phyloP scores from a whole-genome alignment of 495 filamentous ascomycete genomes.

The Trichocladium uniseriatum region DNA sequence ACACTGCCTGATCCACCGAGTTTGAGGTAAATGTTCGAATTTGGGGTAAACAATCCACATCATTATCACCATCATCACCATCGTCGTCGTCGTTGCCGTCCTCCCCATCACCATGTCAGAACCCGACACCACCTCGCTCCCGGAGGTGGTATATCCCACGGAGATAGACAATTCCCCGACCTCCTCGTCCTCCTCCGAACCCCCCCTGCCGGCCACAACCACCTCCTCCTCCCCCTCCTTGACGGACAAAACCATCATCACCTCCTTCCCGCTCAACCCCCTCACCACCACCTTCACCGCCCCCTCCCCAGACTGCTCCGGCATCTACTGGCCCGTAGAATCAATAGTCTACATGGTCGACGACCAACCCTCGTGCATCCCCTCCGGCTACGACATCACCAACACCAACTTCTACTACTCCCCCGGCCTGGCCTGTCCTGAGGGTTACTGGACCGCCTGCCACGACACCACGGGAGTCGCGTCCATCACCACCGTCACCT shows the following conservation, averaged over 20 bases:
- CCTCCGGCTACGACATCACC: conserved; percentile 1
- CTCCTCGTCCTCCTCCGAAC: too few relatives aligned
- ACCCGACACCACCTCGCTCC: too few relatives aligned
- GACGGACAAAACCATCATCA: background rate
- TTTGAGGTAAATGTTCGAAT: too few relatives aligned
- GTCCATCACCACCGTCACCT: conserved; percentile 9
- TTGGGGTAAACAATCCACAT: too few relatives aligned
- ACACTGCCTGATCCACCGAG: too few relatives aligned
- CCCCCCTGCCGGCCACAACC: background rate
- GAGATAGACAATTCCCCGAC: too few relatives aligned
- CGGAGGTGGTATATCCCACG: too few relatives aligned
- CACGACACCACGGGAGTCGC: conserved; percentile 7
- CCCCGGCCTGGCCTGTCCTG: conserved; percentile 8
- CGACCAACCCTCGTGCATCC: conserved; percentile 2
- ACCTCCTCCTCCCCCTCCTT: background rate
- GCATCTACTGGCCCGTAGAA: background rate
- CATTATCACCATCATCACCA: too few relatives aligned
- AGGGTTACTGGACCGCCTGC: conserved; percentile 8
- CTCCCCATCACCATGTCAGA: too few relatives aligned
- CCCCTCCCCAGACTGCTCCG: background rate
- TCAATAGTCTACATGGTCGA: conserved; percentile 3
- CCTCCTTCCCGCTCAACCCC: conserved; percentile 2
- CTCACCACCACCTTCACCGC: conserved; percentile 4
- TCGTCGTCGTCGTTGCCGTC: too few relatives aligned
- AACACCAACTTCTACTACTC: conserved; percentile 6